Base-by-base conservation (phyloP, 2,329 filamentous ascomycete species). In the Alternaria ventricosa region DNA sequence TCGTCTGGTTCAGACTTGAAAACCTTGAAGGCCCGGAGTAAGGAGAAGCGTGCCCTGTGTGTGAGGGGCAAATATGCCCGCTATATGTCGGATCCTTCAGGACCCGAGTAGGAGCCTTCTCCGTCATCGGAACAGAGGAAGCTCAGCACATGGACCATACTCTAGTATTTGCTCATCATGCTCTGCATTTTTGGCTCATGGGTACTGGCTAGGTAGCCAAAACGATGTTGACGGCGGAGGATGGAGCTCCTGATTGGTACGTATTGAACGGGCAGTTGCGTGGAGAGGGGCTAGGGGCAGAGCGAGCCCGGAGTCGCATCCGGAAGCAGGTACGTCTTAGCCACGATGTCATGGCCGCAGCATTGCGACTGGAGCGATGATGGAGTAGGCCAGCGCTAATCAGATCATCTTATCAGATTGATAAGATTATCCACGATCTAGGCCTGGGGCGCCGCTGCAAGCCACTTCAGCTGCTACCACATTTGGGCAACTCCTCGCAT, bases 381-480 rank as follows among this genome's bases (percentile, higher is more conserved):
- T 45, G 44, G 5, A 25, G 27, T 4, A 6, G 18, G n/a, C 15
- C 8, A 36, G 49, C 49, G 43, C 59, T 66, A 60, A 68, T 63
- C 53, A 65, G 64, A 69, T 69, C 57, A 71, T 70, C 63, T 74
- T 70, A 74, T 72, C 70, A 69, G 70, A 70, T 68, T 64, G 71
- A 74, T 74, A 71, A 72, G 69, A 68, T 58, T 66, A 64, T 62
- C 50, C 56, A 57, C 55, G 25, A 44, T 44, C 23, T 23, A 10
- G 8, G 30, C 12, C 61, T 64, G 30, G 60, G 36, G 66, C 64
- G 69, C 65, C 62, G 67, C 68, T 61, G 27, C 7, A 27, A 20
- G 1, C 4, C 36, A 15, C 44, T 11, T 18, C 49, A 15, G 13
- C 25, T 67, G 54, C 64, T 69, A 60, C 68, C 64, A 9, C 15